Evolutionary conservation across 1,284 basidiomycete species (phyloP).

Genomic region (Heterobasidion annosum): DNA sequence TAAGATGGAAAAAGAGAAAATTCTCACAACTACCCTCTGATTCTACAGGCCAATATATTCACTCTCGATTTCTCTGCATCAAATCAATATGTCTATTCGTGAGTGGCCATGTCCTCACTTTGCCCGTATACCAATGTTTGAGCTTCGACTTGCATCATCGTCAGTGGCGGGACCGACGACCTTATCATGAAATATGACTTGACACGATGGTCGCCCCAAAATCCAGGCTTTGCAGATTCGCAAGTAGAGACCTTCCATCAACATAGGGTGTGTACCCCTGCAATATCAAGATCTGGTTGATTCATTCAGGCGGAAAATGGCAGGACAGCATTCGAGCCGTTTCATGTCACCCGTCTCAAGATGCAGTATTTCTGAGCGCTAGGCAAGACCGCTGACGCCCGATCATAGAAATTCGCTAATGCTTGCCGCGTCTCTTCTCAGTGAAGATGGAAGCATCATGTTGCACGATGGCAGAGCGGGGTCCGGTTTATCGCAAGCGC

Average conservation of each 20-base stretch:
- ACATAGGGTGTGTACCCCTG: conserved; percentile 13
- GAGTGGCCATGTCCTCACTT: conserved; percentile 17
- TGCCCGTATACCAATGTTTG: conserved; percentile 2
- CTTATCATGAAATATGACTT: neutral
- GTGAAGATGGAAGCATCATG: conserved; percentile 61
- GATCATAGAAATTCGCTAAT: neutral
- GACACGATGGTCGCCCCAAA: neutral
- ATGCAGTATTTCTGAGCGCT: conserved; percentile 58
- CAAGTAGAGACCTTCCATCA: conserved; percentile 7
- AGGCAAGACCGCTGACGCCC: conserved; percentile 30
- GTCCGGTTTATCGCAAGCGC: conserved; percentile 25
- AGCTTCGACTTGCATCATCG: neutral
- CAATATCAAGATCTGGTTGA: conserved; percentile 7
- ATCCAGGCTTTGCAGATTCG: neutral
- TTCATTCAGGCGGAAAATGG: conserved; percentile 1
- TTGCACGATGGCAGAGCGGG: conserved; percentile 43
- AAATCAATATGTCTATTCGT: conserved; percentile 58
- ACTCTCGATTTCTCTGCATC: conserved; percentile 57
- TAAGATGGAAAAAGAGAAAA: neutral
- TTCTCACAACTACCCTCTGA: neutral
- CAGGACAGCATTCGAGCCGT: conserved; percentile 59
- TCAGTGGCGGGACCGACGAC: neutral
- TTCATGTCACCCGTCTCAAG: conserved; percentile 52
- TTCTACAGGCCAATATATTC: conserved; percentile 56
- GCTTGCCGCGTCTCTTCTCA: conserved; percentile 14